Evolutionary conservation across 345 rosid species (phyloP).

Genomic region (Lumnitzera racemosa): DNA sequence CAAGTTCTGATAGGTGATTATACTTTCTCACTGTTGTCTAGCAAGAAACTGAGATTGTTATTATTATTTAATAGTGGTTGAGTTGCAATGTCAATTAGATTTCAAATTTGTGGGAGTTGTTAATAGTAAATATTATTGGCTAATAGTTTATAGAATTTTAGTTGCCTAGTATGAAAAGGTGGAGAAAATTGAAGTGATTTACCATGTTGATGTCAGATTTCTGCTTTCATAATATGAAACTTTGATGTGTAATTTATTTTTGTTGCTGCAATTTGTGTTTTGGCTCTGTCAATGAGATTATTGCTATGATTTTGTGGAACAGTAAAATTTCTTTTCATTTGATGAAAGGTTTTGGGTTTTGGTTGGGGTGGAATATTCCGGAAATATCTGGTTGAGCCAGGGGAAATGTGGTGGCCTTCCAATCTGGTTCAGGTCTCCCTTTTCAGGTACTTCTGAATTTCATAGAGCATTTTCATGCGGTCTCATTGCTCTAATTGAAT

Average conservation of each 20-base stretch:
- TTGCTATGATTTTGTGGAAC: neutral
- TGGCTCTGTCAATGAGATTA: no score
- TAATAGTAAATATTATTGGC: no score
- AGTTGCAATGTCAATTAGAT: no score
- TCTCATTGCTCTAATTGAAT: no score
- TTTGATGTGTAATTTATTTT: neutral
- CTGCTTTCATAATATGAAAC: neutral
- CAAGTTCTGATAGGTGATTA: no score
- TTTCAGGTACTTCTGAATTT: constrained; percentile 40
- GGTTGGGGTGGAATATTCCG: constrained; percentile 88
- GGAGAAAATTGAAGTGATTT: neutral
- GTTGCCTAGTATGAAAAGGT: neutral
- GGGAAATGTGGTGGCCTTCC: constrained; percentile 87
- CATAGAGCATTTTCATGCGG: neutral
- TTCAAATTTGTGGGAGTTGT: no score
- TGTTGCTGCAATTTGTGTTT: no score
- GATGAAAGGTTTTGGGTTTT: constrained; percentile 54
- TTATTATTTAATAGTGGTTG: no score
- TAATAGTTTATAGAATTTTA: no score
- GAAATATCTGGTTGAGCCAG: constrained; percentile 70
- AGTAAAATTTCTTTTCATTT: neutral
- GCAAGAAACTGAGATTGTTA: no score
- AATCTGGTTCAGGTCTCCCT: constrained; percentile 74
- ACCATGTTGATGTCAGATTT: neutral
- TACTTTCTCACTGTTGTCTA: no score